Evolutionary conservation across 176 grass and related monocot genomes (phyloP).

Genomic region (Oryza nivara): DNA sequence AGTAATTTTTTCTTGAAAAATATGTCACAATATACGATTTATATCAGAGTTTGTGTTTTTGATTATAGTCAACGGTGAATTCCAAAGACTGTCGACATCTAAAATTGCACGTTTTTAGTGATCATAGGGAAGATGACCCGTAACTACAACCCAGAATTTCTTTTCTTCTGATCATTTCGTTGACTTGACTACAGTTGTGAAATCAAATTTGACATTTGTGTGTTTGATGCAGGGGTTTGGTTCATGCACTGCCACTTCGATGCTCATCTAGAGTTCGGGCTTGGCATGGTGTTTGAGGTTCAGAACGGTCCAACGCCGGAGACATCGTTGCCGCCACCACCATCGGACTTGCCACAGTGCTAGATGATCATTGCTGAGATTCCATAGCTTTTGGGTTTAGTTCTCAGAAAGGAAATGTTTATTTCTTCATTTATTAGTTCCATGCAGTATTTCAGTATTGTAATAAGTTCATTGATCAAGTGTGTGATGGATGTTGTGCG

Average conservation of each 20-base stretch:
- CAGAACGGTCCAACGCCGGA: neutral
- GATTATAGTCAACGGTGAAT: too few relatives aligned
- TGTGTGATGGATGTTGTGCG: neutral
- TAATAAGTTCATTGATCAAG: neutral
- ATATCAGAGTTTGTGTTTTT: too few relatives aligned
- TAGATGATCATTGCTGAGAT: neutral
- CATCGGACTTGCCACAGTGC: constrained; percentile 33
- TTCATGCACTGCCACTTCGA: constrained; percentile 57
- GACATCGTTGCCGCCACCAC: constrained; percentile 30
- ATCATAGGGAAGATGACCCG: too few relatives aligned
- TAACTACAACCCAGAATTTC: too few relatives aligned
- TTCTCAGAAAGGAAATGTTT: neutral
- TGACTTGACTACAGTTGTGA: neutral
- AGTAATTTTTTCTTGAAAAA: too few relatives aligned
- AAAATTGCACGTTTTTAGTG: too few relatives aligned
- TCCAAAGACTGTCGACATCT: too few relatives aligned
- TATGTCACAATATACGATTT: too few relatives aligned
- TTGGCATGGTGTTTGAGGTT: constrained; percentile 50
- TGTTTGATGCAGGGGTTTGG: constrained; percentile 41
- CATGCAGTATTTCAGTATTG: neutral
- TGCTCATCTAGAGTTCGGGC: constrained; percentile 32
- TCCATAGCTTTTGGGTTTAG: neutral
- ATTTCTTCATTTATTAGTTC: neutral
- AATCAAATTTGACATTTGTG: neutral
- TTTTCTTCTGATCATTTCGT: too few relatives aligned